phyloP scores from a whole-genome alignment of 2,329 filamentous ascomycete genomes.

The Chrysoporthe puriensis region DNA sequence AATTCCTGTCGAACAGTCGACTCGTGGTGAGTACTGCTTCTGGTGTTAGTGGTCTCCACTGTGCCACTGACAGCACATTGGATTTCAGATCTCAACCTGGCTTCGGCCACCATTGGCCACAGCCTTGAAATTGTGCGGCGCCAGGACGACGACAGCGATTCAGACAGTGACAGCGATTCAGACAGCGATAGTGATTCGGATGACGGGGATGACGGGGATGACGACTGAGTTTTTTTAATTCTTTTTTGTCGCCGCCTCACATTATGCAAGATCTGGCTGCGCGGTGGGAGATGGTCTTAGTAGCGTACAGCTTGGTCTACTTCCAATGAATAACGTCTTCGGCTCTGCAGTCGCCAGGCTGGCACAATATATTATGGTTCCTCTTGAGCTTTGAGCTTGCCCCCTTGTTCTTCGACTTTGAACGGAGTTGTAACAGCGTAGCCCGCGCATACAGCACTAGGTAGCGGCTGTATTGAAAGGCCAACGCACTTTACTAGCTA shows the following conservation, averaged over 20 bases:
- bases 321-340: neutral
- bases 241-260: no score
- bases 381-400: neutral
- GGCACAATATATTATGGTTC: neutral
- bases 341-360: neutral
- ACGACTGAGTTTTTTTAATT: neutral
- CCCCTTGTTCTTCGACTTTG: neutral
- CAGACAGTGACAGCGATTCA: neutral
- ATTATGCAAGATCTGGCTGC: neutral
- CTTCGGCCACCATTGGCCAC: neutral
- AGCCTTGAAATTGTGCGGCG: neutral
- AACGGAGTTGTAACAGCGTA: neutral
- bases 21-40: slow-evolving; percentile 5
- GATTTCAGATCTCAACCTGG: slow-evolving; percentile 5
- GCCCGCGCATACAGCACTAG: no score
- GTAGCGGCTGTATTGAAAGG: no score
- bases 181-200: neutral
- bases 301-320: neutral
- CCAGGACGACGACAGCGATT: slow-evolving; percentile 11
- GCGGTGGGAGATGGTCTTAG: neutral
- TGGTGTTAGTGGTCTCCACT: no score
- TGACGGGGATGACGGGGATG: slow-evolving; percentile 9
- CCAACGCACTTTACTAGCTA: no score
- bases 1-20: slow-evolving; percentile 12
- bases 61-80: neutral